Evolutionary conservation across 306 rosid genomes (phyloP).

Genomic region (Cucurbita ficifolia): DNA sequence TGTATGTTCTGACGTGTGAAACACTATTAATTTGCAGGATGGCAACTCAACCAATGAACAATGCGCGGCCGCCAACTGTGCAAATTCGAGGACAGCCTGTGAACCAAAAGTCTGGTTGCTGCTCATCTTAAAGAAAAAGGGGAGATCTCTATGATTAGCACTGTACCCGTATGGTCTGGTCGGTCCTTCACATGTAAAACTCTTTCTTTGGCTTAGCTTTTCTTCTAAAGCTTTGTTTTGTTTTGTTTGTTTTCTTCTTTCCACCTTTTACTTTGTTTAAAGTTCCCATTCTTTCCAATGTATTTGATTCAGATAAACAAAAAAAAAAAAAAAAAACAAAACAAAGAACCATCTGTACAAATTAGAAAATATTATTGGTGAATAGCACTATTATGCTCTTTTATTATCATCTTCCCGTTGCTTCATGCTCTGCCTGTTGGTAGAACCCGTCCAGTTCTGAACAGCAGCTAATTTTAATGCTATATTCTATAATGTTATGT

Average conservation of each 20-base stretch:
- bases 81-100: conserved; percentile 98
- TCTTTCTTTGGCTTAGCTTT: not conserved
- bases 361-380: conserved; percentile 59
- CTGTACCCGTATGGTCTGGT: conserved; percentile 6
- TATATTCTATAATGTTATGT: too few species aligned
- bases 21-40: conserved; percentile 33
- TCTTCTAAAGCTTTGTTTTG: conserved; percentile 27
- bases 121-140: conserved; percentile 56
- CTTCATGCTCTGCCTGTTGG: not conserved
- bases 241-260: conserved; percentile 3
- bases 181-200: conserved; percentile 33
- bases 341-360: conserved; percentile 53
- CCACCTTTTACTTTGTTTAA: conserved; percentile 22
- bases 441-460: not conserved
- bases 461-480: not conserved
- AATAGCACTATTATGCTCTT: conserved; percentile 49
- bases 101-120: conserved; percentile 92
- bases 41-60: conserved; percentile 96
- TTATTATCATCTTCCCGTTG: not conserved
- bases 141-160: not conserved
- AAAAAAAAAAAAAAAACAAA: not conserved
- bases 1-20: not conserved
- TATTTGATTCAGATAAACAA: conserved; percentile 39
- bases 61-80: conserved; percentile 86
- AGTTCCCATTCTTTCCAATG: conserved; percentile 82